Conservation (phyloP, 192 early-diverging fungal species). For the Podila clonocystis region DNA sequence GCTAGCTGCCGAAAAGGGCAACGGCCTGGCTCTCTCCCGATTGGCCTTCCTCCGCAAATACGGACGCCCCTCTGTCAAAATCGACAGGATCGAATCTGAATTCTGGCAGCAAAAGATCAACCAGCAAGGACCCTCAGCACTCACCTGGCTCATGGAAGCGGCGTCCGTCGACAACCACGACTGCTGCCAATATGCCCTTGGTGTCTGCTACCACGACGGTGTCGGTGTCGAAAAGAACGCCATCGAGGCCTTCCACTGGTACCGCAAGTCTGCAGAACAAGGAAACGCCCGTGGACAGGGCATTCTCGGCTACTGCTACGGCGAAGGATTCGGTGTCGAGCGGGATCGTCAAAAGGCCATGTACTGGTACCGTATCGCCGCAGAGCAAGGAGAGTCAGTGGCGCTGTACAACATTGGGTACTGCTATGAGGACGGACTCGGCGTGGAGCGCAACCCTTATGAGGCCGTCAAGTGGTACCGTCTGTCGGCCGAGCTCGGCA, state of each 20-base stretch:
- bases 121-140: slow-evolving; percentile 59
- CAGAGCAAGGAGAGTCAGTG: slow-evolving; percentile 76
- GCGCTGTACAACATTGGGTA: slow-evolving; percentile 86
- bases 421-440: slow-evolving; percentile 84
- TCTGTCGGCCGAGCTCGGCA: slow-evolving; percentile 73
- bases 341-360: slow-evolving; percentile 60
- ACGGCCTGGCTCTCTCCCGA: slow-evolving; percentile 64
- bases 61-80: slow-evolving; percentile 80
- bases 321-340: slow-evolving; percentile 66
- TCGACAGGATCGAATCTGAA: slow-evolving; percentile 83
- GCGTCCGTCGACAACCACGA: slow-evolving; percentile 65
- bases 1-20: slow-evolving; percentile 57
- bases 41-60: slow-evolving; percentile 81
- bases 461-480: slow-evolving; percentile 75
- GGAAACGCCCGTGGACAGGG: slow-evolving; percentile 65
- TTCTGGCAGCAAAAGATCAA: slow-evolving; percentile 75
- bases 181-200: slow-evolving; percentile 72
- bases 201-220: slow-evolving; percentile 84
- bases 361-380: slow-evolving; percentile 71
- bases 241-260: slow-evolving; percentile 70
- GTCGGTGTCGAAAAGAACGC: slow-evolving; percentile 76
- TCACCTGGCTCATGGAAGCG: slow-evolving; percentile 74
- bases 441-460: slow-evolving; percentile 55
- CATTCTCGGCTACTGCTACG: slow-evolving; percentile 69
- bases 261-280: slow-evolving; percentile 61